Percentiles rank a stretch among this genome's conserved stretches.
phyloP scores from a whole-genome alignment of 306 rosid species.

The Trifolium subterraneum region DNA sequence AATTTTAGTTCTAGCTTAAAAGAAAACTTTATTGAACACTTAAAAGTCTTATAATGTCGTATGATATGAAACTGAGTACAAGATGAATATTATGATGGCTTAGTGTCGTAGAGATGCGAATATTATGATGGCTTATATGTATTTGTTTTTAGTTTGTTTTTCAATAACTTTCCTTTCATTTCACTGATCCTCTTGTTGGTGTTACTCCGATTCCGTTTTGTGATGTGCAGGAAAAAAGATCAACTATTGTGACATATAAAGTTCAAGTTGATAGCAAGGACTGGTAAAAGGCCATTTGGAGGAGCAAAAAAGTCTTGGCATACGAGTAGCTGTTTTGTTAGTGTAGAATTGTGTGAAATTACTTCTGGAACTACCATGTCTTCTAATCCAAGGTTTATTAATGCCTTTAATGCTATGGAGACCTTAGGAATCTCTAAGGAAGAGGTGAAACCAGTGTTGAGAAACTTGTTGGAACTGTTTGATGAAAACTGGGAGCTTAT shows the following conservation, averaged over 20 bases:
- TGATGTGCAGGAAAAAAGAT: slow-evolving; percentile 14
- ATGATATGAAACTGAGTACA: neutral
- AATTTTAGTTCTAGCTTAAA: neutral
- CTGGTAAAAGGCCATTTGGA: slow-evolving; percentile 21
- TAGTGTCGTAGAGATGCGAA: neutral
- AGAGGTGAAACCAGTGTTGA: slow-evolving; percentile 63
- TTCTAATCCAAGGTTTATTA: slow-evolving; percentile 38
- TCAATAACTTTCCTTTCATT: slow-evolving; percentile 1
- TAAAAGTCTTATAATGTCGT: neutral
- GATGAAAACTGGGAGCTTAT: slow-evolving; percentile 65
- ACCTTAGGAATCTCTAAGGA: slow-evolving; percentile 55
- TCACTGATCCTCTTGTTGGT: slow-evolving; percentile 17
- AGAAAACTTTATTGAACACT: neutral
- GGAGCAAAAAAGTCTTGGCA: slow-evolving; percentile 26
- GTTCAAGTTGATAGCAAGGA: slow-evolving; percentile 32
- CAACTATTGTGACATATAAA: slow-evolving; percentile 12
- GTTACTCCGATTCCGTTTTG: slow-evolving; percentile 20
- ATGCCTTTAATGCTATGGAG: slow-evolving; percentile 60
- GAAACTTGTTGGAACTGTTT: slow-evolving; percentile 47
- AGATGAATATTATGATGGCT: too few species aligned
- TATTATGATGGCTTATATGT: slow-evolving; percentile 7
- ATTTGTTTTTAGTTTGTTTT: slow-evolving; percentile 25
- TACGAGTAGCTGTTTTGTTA: slow-evolving; percentile 12
- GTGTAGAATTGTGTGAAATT: slow-evolving; percentile 36
- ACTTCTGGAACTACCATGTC: slow-evolving; percentile 54